Percentiles rank a stretch among this genome's conserved stretches.
Evolutionary conservation across 1,284 basidiomycete species (phyloP).

Genomic region (Caloboletus firmus): DNA sequence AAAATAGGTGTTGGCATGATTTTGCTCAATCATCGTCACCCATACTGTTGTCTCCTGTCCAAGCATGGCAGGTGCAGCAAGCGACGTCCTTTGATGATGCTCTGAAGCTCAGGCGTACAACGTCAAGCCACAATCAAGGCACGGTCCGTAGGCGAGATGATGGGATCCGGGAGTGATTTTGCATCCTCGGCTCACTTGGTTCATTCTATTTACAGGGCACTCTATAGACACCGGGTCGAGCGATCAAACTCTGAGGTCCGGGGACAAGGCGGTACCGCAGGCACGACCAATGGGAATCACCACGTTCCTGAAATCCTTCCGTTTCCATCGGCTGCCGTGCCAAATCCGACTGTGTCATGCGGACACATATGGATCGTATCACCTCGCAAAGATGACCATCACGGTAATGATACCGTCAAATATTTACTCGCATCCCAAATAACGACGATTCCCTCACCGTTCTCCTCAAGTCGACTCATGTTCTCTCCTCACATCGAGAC

Average conservation of each 20-base stretch:
- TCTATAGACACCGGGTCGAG: not conserved
- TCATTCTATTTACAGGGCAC: not conserved
- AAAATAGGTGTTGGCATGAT: not conserved
- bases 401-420: not conserved
- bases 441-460: not conserved
- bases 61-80: not conserved
- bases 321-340: not conserved
- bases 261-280: not conserved
- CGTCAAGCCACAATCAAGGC: not conserved
- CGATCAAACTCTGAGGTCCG: not conserved
- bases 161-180: not conserved
- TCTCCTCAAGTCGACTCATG: not conserved
- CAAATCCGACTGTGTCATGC: not conserved
- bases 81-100: not conserved
- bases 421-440: not conserved
- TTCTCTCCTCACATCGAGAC: not conserved
- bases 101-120: not conserved
- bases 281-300: not conserved
- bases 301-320: not conserved
- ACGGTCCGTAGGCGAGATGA: not conserved
- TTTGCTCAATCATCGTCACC: not conserved
- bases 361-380: not conserved
- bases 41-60: not conserved
- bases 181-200: not conserved
- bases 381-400: not conserved